These are phyloP conservation scores for Populus pruinosa DNA, from an alignment of 345 rosid species.

Conservation along the genomic window DNA sequence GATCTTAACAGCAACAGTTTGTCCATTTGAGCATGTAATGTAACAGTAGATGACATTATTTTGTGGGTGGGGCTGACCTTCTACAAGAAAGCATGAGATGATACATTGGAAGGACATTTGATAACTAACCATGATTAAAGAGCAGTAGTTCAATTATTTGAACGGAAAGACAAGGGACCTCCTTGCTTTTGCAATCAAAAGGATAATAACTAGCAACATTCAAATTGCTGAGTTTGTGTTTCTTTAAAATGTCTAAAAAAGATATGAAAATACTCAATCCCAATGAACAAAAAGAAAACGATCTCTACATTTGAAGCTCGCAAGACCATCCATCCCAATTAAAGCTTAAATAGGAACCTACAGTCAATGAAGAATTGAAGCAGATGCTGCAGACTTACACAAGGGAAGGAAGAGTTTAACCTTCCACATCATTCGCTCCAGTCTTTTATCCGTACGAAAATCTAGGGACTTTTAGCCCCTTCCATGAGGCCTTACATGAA, in stretches of 20 bases:
- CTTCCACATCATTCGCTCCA: conserved; percentile 8
- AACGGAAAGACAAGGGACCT: background rate
- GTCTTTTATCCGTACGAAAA: conserved; percentile 12
- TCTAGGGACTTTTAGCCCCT: conserved; percentile 7
- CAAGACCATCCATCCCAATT: background rate
- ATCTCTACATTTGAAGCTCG: conserved; percentile 6
- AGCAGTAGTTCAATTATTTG: background rate
- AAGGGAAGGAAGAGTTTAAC: conserved; percentile 1
- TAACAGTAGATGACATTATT: background rate
- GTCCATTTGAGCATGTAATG: background rate
- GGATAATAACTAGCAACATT: background rate
- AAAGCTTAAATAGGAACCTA: background rate
- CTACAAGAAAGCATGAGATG: background rate
- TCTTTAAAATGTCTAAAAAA: background rate
- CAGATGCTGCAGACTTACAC: conserved; percentile 12
- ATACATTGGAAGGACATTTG: too few relatives aligned
- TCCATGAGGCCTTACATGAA: conserved; percentile 3
- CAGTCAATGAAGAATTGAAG: conserved; percentile 10
- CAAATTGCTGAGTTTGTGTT: background rate
- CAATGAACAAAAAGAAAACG: background rate
- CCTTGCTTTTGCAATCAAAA: background rate
- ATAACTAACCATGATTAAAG: too few relatives aligned
- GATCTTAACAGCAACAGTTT: background rate
- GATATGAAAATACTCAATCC: background rate
- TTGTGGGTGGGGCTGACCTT: background rate